phyloP scores from a whole-genome alignment of 2,329 filamentous ascomycete species.

The Achaetomium macrosporum region DNA sequence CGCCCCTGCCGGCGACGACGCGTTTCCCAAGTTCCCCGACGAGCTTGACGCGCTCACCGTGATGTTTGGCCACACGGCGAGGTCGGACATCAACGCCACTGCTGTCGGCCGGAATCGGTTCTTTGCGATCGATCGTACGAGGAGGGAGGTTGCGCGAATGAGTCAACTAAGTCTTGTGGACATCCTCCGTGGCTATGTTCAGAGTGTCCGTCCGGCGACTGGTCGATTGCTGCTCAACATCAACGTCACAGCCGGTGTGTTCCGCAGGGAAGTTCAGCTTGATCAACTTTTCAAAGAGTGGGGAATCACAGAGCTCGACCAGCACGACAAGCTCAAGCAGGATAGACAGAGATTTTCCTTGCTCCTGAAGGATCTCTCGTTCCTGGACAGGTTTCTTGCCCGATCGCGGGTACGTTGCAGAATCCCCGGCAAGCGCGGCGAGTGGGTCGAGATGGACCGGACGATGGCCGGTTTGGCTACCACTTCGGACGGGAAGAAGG shows the following conservation, averaged over 20 bases:
- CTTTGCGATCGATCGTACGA: conserved; percentile 37
- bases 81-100: conserved; percentile 32
- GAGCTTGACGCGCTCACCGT: conserved; percentile 48
- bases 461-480: conserved; percentile 27
- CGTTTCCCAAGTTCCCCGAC: conserved; percentile 45
- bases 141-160: conserved; percentile 11
- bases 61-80: conserved; percentile 42
- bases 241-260: conserved; percentile 50
- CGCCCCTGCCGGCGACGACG: conserved; percentile 31
- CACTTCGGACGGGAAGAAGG: conserved; percentile 7
- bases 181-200: conserved; percentile 49
- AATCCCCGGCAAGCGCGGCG: conserved; percentile 29
- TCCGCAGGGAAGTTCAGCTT: conserved; percentile 37
- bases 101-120: conserved; percentile 44
- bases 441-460: conserved; percentile 27
- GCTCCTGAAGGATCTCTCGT: no score
- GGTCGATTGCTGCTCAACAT: conserved; percentile 49
- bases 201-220: conserved; percentile 48
- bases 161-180: conserved; percentile 29
- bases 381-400: conserved; percentile 34
- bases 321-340: not conserved
- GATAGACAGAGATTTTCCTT: no score
- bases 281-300: conserved; percentile 27
- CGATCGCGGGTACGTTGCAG: conserved; percentile 34
- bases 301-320: not conserved